Base-by-base conservation (phyloP, 2,329 filamentous ascomycete genomes). In the Blastomyces percursus region DNA sequence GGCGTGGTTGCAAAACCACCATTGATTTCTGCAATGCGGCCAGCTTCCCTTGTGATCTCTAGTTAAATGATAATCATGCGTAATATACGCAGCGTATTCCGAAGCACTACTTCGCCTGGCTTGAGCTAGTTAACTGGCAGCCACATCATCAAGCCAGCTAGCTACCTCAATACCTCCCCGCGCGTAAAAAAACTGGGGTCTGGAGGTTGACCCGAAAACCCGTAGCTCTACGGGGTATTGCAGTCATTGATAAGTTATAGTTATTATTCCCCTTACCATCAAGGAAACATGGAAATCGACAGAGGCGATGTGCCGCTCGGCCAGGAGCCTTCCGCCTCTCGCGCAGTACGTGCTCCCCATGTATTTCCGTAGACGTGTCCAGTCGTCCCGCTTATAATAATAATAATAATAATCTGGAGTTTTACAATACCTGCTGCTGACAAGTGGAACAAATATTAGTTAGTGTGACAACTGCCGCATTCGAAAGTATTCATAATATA, bases 381-480 rank as follows among this genome's bases (percentile, higher is more conserved):
- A 24, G 0, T 8, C 27, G 21, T 38, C 35, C 9, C 35, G 8
- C 35, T 38, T 7, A 38, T 38, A 38, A 30, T 30, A 30, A 2
- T 38, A 2, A 38, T 38, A 11, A 38, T 38, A 38, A 11, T 12
- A 12, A 12, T 11, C 12, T 50, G 21, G 21, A 11, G 4, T 14
- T 24, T 50, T 27, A 11, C 4, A 24, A 27, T 27, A 50, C 24
- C 46, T 21, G 6, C 16, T 21, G 44, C 59, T 60, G 21, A 60
- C 27, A 24, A 35, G 27, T 27, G 3, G 3, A 40, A 40, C 16
- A 52, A 3, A 50, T 48, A 67, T n/a, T n/a, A n/a, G n/a, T n/a
- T 9, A 38, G 66, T 67, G 66, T 51, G 66, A 67, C 56, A 66
- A 65, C 54, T 67, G 66, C 50, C 64, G 66, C 14, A 27, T 61